phyloP scores from a whole-genome alignment of 345 rosid species.

The Eucalyptus paniculata region DNA sequence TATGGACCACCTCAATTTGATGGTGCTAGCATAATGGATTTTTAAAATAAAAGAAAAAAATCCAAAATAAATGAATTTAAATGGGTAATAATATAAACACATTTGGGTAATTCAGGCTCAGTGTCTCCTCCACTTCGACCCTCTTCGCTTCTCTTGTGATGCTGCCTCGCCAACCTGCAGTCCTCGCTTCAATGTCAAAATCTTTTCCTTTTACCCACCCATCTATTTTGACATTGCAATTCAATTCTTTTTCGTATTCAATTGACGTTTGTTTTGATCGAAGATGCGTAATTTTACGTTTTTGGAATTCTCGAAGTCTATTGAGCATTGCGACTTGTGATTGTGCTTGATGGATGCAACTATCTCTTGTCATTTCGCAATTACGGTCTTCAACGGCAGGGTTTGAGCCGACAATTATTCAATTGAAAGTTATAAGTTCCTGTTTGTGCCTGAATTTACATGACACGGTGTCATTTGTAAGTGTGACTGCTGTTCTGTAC shows the following conservation, averaged over 20 bases:
- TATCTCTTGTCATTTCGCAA: background rate
- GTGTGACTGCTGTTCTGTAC: background rate
- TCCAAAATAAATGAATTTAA: background rate
- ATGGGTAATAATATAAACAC: background rate
- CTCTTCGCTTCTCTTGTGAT: constrained; percentile 33
- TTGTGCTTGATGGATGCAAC: background rate
- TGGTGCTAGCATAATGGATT: background rate
- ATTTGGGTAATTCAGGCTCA: background rate
- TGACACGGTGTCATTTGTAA: background rate
- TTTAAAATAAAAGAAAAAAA: too few species aligned
- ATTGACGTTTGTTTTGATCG: background rate
- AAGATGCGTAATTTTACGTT: background rate
- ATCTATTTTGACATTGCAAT: background rate
- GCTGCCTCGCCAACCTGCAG: constrained; percentile 18
- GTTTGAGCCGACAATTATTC: background rate
- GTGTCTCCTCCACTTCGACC: constrained; percentile 15
- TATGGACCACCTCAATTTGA: background rate
- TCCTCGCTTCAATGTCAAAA: constrained; percentile 23
- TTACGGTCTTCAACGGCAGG: background rate
- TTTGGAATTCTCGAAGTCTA: background rate
- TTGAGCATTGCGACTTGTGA: background rate
- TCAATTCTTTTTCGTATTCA: accelerated
- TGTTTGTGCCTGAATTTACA: background rate
- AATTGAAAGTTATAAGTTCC: background rate
- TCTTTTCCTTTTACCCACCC: background rate